A percentile compares a stretch with the other conserved stretches of the same genome.
Conservation (phyloP, 1,284 basidiomycete genomes). For the Exsudoporus floridanus region DNA sequence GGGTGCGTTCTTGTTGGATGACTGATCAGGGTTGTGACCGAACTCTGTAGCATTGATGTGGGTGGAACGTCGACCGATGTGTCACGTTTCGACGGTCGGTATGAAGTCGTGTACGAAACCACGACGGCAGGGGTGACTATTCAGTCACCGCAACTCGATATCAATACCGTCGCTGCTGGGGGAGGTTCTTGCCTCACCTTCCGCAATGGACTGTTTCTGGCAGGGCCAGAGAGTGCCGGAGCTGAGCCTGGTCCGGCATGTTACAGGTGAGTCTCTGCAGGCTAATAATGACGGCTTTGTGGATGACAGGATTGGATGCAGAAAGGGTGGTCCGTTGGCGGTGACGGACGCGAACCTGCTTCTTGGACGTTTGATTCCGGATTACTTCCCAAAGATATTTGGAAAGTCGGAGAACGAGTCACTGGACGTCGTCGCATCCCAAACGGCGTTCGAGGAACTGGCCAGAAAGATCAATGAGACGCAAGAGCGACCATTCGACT, state of each 20-base stretch:
- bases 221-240: conserved; percentile 70
- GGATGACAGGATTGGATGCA: conserved; percentile 15
- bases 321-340: conserved; percentile 72
- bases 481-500: conserved; percentile 52
- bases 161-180: conserved; percentile 77
- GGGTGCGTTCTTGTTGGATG: conserved; percentile 41
- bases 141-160: conserved; percentile 74
- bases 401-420: conserved; percentile 73
- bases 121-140: conserved; percentile 80
- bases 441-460: conserved; percentile 31
- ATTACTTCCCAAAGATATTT: conserved; percentile 75
- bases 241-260: conserved; percentile 75
- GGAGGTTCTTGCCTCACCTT: conserved; percentile 57
- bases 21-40: neutral
- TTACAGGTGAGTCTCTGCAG: conserved; percentile 46
- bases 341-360: conserved; percentile 77
- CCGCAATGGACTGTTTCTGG: conserved; percentile 58
- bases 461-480: conserved; percentile 42
- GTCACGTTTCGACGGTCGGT: conserved; percentile 72
- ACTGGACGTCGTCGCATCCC: conserved; percentile 59
- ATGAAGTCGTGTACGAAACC: conserved; percentile 79
- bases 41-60: conserved; percentile 53
- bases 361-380: conserved; percentile 70
- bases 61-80: conserved; percentile 83
- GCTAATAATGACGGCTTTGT: neutral